Base-by-base conservation (phyloP, 805 yeast genomes). In the Cyberlindnera euphorbiiphila region DNA sequence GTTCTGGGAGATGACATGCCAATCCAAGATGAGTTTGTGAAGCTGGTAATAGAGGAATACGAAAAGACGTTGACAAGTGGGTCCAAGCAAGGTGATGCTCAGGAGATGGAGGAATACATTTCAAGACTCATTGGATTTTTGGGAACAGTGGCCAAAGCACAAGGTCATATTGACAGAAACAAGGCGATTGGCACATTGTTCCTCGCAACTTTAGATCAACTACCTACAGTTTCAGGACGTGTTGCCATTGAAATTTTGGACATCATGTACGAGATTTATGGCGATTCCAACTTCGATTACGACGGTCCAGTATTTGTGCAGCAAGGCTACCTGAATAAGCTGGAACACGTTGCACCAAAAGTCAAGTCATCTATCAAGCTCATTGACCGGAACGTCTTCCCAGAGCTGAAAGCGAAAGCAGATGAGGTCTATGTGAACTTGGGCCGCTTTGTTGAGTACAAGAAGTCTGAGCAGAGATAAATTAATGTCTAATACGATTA, bases 391-490 rank as follows among this genome's bases (percentile, higher is more conserved):
- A 76, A 81, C 45, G 73, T 70, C 43, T 60, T 74, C 42, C 62
- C 71, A 1, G 74, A 64, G 29, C 65, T 85, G 49, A 81, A 85
- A 57, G 65, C 59, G 14, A 71, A 69, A 45, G 85, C 81, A 24
- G 84, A 79, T 36, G 93, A 84, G 41, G 77, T 82, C 2, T 66
- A 76, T 49, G 57, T 61, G 30, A 88, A 85, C 47, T 62, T 91
- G 47, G 77, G 72, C 11, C 68, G 95, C 42, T 91, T 93, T 57
- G 76, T 91, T 37, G 74, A 73, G 39, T 91, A 91, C 63, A 91
- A 93, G 51, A 59, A 58, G 34, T 58, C 59, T 20, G 84, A 78
- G 53, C 34, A 40, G 21, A 17, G 31, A 13, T 41, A 25, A 27
- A 35, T 5, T 26, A 7, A 6, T 15, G 27, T 6, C n/a, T n/a